Evolutionary conservation across 148 eudicot species (phyloP).

Genomic region (Agrostemma githago): DNA sequence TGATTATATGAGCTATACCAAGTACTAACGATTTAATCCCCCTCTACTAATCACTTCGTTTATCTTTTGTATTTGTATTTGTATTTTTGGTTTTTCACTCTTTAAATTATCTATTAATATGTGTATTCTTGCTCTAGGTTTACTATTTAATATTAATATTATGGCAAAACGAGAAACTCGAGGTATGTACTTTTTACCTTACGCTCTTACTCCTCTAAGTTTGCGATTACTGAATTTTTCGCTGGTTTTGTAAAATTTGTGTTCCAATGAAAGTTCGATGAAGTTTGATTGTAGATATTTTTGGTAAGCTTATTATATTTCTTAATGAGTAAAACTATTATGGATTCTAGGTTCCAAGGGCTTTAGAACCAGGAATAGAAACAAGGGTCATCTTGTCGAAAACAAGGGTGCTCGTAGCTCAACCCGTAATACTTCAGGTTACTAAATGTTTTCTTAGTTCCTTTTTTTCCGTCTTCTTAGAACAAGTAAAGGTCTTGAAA

Average conservation of each 20-base stretch:
- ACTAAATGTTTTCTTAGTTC: background rate
- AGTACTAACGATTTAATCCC: too few relatives aligned
- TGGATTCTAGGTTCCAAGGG: conserved; percentile 10
- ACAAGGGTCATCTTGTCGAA: conserved; percentile 18
- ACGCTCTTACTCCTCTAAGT: background rate
- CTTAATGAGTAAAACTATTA: background rate
- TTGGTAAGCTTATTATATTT: background rate
- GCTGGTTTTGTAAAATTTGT: background rate
- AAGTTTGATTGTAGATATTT: background rate
- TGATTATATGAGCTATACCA: too few relatives aligned
- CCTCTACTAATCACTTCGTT: too few relatives aligned
- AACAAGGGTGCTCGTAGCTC: conserved; percentile 10
- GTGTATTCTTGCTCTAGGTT: background rate
- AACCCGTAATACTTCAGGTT: conserved; percentile 20
- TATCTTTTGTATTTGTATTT: too few relatives aligned
- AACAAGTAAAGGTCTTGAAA: background rate
- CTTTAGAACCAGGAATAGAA: conserved; percentile 5
- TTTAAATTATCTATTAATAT: too few relatives aligned
- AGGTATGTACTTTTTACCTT: background rate
- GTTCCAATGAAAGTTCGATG: background rate
- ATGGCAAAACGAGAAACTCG: background rate
- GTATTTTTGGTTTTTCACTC: too few relatives aligned
- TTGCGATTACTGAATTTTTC: background rate
- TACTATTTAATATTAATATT: background rate
- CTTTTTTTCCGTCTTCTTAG: background rate